Evolutionary conservation across 2,329 filamentous ascomycete genomes (phyloP).

Genomic region (Fusarium sp.): DNA sequence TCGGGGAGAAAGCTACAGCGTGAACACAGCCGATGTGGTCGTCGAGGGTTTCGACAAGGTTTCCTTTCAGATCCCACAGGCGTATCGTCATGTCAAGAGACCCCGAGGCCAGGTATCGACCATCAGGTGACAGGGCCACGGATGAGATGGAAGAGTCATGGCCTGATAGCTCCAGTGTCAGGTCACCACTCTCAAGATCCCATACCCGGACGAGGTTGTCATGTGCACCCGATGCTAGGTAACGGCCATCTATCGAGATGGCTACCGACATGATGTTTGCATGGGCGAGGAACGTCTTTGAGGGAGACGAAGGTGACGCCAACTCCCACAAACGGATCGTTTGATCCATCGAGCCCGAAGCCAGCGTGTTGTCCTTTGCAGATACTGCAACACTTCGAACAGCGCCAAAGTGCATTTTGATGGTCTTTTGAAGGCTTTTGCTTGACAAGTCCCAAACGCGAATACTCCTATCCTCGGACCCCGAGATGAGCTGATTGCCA

Average conservation of each 20-base stretch:
- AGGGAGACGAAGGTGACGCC: neutral
- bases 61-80: neutral
- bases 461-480: neutral
- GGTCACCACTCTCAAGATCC: neutral
- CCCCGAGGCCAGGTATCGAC: neutral
- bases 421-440: neutral
- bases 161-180: neutral
- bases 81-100: neutral
- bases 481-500: neutral
- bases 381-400: neutral
- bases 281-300: neutral
- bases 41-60: neutral
- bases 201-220: neutral
- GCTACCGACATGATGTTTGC: neutral
- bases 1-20: neutral
- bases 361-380: neutral
- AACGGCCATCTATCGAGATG: neutral
- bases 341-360: neutral
- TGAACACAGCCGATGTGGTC: neutral
- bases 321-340: neutral
- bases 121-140: neutral
- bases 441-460: neutral
- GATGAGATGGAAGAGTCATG: neutral
- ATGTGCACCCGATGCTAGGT: neutral
- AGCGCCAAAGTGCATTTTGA: neutral